Base-by-base conservation (phyloP, 306 rosid species). In the Castanopsis chinensis region DNA sequence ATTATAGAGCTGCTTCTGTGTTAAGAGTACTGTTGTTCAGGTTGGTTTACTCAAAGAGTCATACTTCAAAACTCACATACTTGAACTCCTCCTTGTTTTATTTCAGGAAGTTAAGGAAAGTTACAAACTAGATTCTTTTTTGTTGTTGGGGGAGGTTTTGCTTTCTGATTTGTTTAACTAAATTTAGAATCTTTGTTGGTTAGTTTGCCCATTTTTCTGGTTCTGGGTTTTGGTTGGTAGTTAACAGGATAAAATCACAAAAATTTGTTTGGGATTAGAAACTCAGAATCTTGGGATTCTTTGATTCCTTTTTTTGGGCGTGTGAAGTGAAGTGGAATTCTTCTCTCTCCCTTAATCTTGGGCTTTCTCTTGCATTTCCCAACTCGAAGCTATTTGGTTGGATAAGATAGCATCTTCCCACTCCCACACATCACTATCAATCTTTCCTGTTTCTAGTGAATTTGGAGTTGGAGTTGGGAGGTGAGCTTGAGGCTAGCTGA, bases 381-480 rank as follows among this genome's bases (percentile, higher is more conserved):
- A 85, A 76, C 4, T 86, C 80, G 74, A 85, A 78, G 82, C 82
- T 84, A 72, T 84, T 85, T 74, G 81, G 80, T 83, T 88, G 93
- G 96, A 91, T 95, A 89, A 85, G 96, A 79, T 81, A 85, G 91
- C 97, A 87, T 89, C 98, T 87, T 77, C 58, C 72, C 77, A 69
- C 63, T 69, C 82, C 73, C 78, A 33, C 78, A 33, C 64, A 79
- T 71, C 80, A 81, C 69, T 75, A 71, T 60, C 77, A 78, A 58
- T 71, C 83, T 73, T 2, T 3, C 64, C 69, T 78, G 69, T 51
- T 73, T 84, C 49, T 73, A 63, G 83, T 43, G 86, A 82, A 65
- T 80, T 90, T 85, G 79, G 65, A 60, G 79, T 78, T 79, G 65
- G 78, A 35, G 63, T 81, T 59, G 21, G 27, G 13, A 58, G 23